Conservation (phyloP, 2,329 filamentous ascomycete genomes). For the Claviceps spartinae region DNA sequence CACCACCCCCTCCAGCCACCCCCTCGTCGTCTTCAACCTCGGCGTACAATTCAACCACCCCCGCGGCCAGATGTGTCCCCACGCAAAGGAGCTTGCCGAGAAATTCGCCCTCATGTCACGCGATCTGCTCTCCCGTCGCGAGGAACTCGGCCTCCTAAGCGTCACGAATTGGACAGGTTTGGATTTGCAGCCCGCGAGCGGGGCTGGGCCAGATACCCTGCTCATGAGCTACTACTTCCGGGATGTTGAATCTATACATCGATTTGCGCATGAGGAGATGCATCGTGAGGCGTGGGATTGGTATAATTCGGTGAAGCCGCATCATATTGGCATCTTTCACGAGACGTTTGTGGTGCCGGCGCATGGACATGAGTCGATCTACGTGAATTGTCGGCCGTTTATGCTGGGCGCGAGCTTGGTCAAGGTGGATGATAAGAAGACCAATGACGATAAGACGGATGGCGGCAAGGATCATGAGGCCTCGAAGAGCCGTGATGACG, state of each 20-base stretch:
- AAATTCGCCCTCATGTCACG: conserved; percentile 26
- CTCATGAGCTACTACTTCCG: conserved; percentile 37
- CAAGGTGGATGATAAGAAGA: conserved; percentile 6
- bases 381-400: conserved; percentile 28
- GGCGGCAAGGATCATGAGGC: background rate
- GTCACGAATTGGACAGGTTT: conserved; percentile 25
- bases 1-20: conserved; percentile 13
- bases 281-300: conserved; percentile 38
- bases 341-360: conserved; percentile 35
- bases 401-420: conserved; percentile 20
- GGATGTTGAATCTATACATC: conserved; percentile 32
- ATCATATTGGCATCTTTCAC: conserved; percentile 38
- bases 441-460: conserved; percentile 9
- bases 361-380: conserved; percentile 37
- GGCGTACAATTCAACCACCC: conserved; percentile 34
- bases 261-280: conserved; percentile 34
- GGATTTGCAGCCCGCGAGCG: conserved; percentile 12
- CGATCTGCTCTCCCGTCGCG: conserved; percentile 21
- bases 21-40: conserved; percentile 29
- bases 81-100: conserved; percentile 23
- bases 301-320: conserved; percentile 25
- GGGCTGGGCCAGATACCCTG: conserved; percentile 26
- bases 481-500: conserved; percentile 1
- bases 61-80: conserved; percentile 33
- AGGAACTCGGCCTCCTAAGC: conserved; percentile 34